These are phyloP conservation scores for Wickerhamomyces kurtzmanii DNA, from an alignment of 805 yeast genomes.

Conservation along the genomic window DNA sequence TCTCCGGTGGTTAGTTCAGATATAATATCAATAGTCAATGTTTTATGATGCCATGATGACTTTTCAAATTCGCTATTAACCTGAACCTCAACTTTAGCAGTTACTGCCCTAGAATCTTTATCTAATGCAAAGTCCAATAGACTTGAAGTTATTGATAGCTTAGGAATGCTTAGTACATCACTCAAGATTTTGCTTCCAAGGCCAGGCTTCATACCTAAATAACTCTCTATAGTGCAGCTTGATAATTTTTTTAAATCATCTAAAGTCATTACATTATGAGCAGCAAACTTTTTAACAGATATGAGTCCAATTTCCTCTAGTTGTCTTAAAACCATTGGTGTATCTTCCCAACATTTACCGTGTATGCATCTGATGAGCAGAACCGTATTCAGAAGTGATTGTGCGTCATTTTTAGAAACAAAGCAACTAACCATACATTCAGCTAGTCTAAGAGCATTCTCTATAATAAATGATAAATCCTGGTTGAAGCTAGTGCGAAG, in stretches of 20 bases:
- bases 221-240: conserved; percentile 27
- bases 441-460: conserved; percentile 30
- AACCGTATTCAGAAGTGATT: conserved; percentile 28
- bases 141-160: conserved; percentile 15
- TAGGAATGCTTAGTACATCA: conserved; percentile 26
- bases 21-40: conserved; percentile 21
- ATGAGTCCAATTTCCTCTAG: conserved; percentile 35
- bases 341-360: conserved; percentile 42
- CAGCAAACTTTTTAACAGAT: conserved; percentile 26
- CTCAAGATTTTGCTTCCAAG: conserved; percentile 25
- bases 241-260: conserved; percentile 19
- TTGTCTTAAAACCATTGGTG: conserved; percentile 34
- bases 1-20: conserved; percentile 21
- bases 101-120: conserved; percentile 4
- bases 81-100: conserved; percentile 15
- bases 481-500: conserved; percentile 28
- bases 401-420: conserved; percentile 28
- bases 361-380: conserved; percentile 27
- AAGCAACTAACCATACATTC: conserved; percentile 35
- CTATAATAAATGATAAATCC: conserved; percentile 33
- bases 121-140: conserved; percentile 6
- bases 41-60: conserved; percentile 22
- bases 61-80: conserved; percentile 7
- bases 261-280: conserved; percentile 23
- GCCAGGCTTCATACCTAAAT: conserved; percentile 29